Evolutionary conservation across 2,329 filamentous ascomycete genomes (phyloP).

Genomic region (Colletotrichum destructivum): DNA sequence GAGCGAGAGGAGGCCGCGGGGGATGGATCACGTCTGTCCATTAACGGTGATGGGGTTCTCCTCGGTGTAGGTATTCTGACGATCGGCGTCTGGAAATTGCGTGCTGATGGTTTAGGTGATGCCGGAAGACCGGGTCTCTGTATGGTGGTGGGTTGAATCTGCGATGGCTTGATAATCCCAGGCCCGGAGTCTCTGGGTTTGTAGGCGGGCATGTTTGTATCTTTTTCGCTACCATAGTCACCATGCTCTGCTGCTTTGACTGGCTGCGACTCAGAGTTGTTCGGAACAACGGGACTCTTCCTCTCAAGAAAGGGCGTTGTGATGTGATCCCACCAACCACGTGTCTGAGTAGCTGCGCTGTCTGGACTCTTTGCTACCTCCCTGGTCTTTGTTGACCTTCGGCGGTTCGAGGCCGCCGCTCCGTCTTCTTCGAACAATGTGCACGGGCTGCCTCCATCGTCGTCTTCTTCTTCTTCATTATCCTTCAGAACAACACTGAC

Average conservation of each 20-base stretch:
- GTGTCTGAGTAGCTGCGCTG: conserved; percentile 71
- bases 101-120: conserved; percentile 42
- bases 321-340: conserved; percentile 85
- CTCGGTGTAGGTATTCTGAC: conserved; percentile 56
- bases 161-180: conserved; percentile 10
- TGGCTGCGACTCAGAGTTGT: conserved; percentile 44
- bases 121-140: conserved; percentile 40
- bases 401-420: conserved; percentile 56
- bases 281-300: conserved; percentile 43
- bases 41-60: conserved; percentile 50
- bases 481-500: conserved; percentile 48
- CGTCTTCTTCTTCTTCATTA: conserved; percentile 64
- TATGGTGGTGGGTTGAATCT: conserved; percentile 11
- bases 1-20: conserved; percentile 50
- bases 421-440: conserved; percentile 82
- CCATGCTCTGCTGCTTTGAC: conserved; percentile 48
- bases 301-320: conserved; percentile 76
- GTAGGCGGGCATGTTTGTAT: conserved; percentile 24
- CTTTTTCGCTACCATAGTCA: conserved; percentile 56
- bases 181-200: not conserved
- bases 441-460: conserved; percentile 69
- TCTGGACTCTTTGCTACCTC: conserved; percentile 56
- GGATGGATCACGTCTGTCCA: conserved; percentile 41
- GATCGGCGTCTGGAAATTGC: conserved; percentile 49
- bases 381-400: conserved; percentile 57